phyloP scores from a whole-genome alignment of 768 basidiomycete genomes.

The Gyrodon lividus region DNA sequence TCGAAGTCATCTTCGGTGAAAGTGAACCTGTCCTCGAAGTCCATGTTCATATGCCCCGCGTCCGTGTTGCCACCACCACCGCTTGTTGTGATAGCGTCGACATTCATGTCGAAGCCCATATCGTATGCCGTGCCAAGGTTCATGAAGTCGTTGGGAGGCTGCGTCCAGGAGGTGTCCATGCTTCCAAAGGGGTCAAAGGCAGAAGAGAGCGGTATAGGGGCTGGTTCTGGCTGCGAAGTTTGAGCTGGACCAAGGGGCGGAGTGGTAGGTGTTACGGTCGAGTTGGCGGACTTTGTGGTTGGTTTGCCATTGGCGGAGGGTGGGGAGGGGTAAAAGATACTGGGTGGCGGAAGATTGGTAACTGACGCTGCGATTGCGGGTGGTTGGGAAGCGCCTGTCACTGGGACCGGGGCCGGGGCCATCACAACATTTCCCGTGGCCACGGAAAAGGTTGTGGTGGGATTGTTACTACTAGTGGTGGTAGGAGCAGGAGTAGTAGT shows the following conservation, averaged over 20 bases:
- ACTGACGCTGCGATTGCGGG: constrained; percentile 13
- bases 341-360: constrained; percentile 24
- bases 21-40: constrained; percentile 57
- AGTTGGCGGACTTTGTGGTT: constrained; percentile 2
- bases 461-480: constrained; percentile 11
- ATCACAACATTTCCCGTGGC: constrained; percentile 7
- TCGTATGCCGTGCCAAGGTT: constrained; percentile 36
- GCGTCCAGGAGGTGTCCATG: constrained; percentile 42
- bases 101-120: constrained; percentile 50
- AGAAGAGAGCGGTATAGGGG: constrained; percentile 20
- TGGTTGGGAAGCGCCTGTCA: constrained; percentile 12
- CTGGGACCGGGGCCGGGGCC: constrained; percentile 22
- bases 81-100: constrained; percentile 35
- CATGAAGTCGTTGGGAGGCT: constrained; percentile 37
- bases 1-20: constrained; percentile 85
- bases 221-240: constrained; percentile 16
- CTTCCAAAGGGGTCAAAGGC: constrained; percentile 46
- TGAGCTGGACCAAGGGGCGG: constrained; percentile 12
- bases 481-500: constrained; percentile 10
- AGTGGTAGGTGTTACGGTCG: constrained; percentile 23
- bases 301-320: constrained; percentile 43
- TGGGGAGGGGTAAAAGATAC: constrained; percentile 62
- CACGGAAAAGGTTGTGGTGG: constrained; percentile 12
- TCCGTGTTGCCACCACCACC: constrained; percentile 23
- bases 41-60: constrained; percentile 36